Base-by-base conservation (phyloP, 768 basidiomycete genomes). In the Termitomyces eurrhizus region DNA sequence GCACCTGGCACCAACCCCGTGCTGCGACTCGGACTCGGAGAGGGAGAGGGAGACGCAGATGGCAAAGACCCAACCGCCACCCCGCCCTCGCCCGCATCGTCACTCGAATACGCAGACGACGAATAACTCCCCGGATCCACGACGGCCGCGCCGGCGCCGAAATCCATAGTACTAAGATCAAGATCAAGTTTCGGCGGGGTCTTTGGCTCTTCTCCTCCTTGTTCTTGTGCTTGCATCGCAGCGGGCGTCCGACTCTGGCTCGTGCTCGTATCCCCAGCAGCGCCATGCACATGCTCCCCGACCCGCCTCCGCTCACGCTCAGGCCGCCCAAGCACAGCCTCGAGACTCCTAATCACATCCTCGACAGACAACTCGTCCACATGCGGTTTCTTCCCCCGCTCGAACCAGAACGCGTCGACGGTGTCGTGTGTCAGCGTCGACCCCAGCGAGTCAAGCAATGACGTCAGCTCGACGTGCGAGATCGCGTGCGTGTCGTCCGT, bases 361-460 rank as follows among this genome's bases (percentile, higher is more conserved):
- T 90, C 87, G 16, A 91, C 72, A 0, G 87, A 88, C 36, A 99
- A 75, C 66, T 93, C 88, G 61, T 87, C 95, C 24, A 77, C 73
- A 7, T 79, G 78, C 0, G 87, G 82, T 4, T 80, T 74, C 72
- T 92, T 93, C 59, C 81, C 81, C 67, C 80, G 82, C 7, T 85
- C 81, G 8, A 80, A 83, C 76, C 92, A 98, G 82, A 96, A 98
- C 14, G 81, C 81, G 65, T 89, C 81, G 60, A 97, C 77, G 1
- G 96, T 98, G 48, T 85, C 77, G 0, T 73, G 74, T 7, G 90
- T 90, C 52, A 98, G 83, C 0, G 96, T 98, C 4, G 95, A 97
- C 5, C 95, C 95, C 41, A 99, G 87, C 2, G 95, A 96, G 75
- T 98, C 96, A 46, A 99, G 88, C 92, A 98, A 95, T 12, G 92